Conservation (phyloP, 2,329 filamentous ascomycete species). For the Aphanoascus verrucosus region DNA sequence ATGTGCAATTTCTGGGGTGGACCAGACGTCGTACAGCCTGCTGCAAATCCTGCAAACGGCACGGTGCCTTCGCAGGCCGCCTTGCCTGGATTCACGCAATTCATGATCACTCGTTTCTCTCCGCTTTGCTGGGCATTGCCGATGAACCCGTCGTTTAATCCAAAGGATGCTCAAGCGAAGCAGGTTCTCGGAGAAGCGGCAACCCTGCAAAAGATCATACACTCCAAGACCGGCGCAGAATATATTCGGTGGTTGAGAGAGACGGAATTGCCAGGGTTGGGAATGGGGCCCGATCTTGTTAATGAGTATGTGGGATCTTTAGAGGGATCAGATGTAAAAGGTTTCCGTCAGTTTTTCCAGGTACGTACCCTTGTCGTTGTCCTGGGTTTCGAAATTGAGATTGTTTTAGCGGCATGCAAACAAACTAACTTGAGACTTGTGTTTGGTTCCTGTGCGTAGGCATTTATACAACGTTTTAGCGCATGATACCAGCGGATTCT, state of each 20-base stretch:
- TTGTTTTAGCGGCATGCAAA: not conserved
- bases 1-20: conserved; percentile 90
- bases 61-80: conserved; percentile 33
- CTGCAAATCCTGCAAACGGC: conserved; percentile 30
- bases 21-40: conserved; percentile 51
- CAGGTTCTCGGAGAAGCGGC: conserved; percentile 84
- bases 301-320: conserved; percentile 39
- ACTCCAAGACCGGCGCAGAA: conserved; percentile 73
- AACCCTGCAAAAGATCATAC: conserved; percentile 75
- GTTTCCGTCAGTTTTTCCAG: conserved; percentile 41
- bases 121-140: conserved; percentile 83
- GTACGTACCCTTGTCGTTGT: conserved; percentile 21
- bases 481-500: conserved; percentile 24
- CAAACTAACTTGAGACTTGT: not conserved
- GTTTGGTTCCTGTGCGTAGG: conserved; percentile 21
- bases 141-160: conserved; percentile 65
- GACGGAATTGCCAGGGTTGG: conserved; percentile 38
- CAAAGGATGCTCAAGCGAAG: conserved; percentile 77
- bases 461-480: conserved; percentile 38
- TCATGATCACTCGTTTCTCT: conserved; percentile 82
- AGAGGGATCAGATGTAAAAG: conserved; percentile 35
- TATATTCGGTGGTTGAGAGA: conserved; percentile 51
- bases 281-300: conserved; percentile 38
- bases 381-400: not conserved
- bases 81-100: conserved; percentile 80